A percentile compares a stretch with the other conserved stretches of the same genome.
Conservation (phyloP, 1,284 basidiomycete genomes). For the Phellinidium pouzarii region DNA sequence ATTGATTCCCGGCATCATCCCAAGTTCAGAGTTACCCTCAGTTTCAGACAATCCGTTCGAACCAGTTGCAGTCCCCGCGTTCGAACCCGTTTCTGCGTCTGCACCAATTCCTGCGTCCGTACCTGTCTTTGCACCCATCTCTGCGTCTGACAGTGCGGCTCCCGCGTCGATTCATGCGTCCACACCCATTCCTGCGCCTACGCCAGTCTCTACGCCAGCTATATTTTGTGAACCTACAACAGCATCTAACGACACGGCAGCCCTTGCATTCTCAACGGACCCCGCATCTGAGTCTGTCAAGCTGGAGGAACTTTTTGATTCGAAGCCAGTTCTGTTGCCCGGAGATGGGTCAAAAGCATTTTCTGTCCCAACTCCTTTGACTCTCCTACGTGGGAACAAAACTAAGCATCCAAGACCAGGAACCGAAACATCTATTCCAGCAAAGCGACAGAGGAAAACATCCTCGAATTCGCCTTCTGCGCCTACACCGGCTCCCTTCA, state of each 20-base stretch:
- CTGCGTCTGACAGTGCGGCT: no score
- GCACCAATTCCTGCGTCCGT: no score
- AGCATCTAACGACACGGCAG: no score
- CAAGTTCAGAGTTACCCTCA: neutral
- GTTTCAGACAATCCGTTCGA: no score
- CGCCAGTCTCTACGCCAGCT: no score
- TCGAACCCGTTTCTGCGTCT: neutral
- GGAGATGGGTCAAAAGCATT: neutral
- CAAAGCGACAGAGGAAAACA: neutral
- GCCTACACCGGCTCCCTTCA: conserved; percentile 6
- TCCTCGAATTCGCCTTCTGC: conserved; percentile 1
- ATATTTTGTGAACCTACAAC: no score
- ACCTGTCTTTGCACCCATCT: no score
- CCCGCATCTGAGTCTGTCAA: neutral
- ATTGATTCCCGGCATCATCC: neutral
- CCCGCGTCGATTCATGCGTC: no score
- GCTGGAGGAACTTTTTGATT: neutral
- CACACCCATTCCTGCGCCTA: no score
- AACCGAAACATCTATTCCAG: neutral
- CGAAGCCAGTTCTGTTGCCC: neutral
- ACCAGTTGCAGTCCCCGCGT: no score
- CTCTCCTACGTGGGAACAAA: conserved; percentile 1
- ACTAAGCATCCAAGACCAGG: neutral
- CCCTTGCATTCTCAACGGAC: no score
- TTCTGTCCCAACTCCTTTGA: neutral